Evolutionary conservation across 257 asterid species (phyloP).

Genomic region (Anisodus acutangulus): DNA sequence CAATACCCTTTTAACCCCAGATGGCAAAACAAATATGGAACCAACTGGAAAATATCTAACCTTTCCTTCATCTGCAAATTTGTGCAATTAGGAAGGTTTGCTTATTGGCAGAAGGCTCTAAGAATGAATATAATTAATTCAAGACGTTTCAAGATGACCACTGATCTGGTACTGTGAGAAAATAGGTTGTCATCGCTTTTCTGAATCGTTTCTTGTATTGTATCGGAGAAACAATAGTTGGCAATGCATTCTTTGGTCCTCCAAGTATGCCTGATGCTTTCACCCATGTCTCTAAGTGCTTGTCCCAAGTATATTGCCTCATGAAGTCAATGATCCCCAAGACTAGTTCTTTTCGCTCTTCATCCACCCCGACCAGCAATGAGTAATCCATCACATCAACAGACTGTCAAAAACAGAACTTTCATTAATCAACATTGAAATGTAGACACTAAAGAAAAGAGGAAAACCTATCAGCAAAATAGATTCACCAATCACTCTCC

Average conservation of each 20-base stretch:
- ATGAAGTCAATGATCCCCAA: constrained; percentile 91
- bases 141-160: constrained; percentile 55
- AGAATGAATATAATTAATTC: constrained; percentile 6
- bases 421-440: not conserved
- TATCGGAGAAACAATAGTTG: constrained; percentile 84
- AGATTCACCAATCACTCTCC: not conserved
- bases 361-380: constrained; percentile 90
- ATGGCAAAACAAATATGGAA: constrained; percentile 25
- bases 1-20: constrained; percentile 23
- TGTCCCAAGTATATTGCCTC: constrained; percentile 99
- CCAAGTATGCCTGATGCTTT: constrained; percentile 87
- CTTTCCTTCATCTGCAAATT: constrained; percentile 31
- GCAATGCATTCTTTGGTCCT: constrained; percentile 79
- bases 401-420: constrained; percentile 51
- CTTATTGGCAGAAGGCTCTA: constrained; percentile 34
- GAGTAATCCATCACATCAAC: constrained; percentile 98
- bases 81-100: constrained; percentile 28
- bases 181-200: constrained; percentile 90
- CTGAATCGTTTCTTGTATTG: constrained; percentile 97
- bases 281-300: constrained; percentile 97
- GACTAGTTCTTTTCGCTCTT: constrained; percentile 80
- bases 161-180: constrained; percentile 91
- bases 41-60: constrained; percentile 12
- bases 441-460: not conserved
- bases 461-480: not conserved